Percentiles rank a stretch among this genome's conserved stretches.
Conservation (phyloP, 2,329 filamentous ascomycete genomes). For the Furcasterigmium furcatum region DNA sequence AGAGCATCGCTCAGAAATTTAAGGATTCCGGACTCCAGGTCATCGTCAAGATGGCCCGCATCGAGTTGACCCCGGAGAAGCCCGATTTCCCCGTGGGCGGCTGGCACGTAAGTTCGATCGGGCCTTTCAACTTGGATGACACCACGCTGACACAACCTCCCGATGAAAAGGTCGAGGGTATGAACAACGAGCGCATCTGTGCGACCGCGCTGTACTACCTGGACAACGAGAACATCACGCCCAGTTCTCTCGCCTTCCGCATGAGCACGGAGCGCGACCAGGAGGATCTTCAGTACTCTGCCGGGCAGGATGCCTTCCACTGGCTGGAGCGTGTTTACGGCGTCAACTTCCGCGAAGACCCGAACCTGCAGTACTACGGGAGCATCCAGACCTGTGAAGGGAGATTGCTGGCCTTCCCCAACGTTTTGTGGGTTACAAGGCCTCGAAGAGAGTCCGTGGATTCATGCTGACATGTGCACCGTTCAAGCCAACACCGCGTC, state of each 20-base stretch:
- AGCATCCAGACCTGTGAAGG: constrained; percentile 39
- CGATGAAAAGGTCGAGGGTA: constrained; percentile 44
- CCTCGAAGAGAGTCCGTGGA: too few relatives aligned
- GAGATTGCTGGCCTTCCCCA: constrained; percentile 54
- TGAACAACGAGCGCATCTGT: constrained; percentile 59
- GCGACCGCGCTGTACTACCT: constrained; percentile 62
- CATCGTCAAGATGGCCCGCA: constrained; percentile 59
- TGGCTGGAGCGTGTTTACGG: constrained; percentile 31
- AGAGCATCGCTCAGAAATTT: constrained; percentile 18
- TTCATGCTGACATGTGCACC: too few relatives aligned
- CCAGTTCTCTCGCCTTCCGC: constrained; percentile 46
- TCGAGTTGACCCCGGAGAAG: constrained; percentile 38
- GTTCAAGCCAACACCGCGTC: constrained; percentile 46
- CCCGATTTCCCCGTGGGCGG: too few relatives aligned
- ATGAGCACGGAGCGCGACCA: constrained; percentile 25
- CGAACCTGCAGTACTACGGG: constrained; percentile 38
- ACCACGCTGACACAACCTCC: too few relatives aligned
- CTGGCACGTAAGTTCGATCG: too few relatives aligned
- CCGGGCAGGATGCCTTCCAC: constrained; percentile 26
- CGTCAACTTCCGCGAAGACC: constrained; percentile 10
- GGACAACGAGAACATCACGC: constrained; percentile 55
- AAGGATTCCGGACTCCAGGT: constrained; percentile 49
- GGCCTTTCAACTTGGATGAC: too few relatives aligned
- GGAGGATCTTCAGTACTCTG: constrained; percentile 21
- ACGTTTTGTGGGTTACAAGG: constrained; percentile 20